Evolutionary conservation across 2,329 filamentous ascomycete genomes (phyloP).

Genomic region (Fusarium sp.): DNA sequence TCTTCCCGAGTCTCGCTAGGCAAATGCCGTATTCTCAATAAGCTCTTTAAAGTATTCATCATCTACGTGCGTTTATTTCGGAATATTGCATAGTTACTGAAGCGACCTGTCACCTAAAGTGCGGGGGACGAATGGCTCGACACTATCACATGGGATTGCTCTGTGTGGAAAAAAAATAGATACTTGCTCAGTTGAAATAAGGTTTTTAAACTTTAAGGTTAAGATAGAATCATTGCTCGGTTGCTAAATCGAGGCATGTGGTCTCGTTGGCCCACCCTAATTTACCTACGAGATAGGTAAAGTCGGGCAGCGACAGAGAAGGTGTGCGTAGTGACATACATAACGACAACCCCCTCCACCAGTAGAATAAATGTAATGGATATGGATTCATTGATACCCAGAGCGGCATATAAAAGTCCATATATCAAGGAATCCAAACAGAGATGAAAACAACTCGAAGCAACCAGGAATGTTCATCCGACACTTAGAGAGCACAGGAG

Average conservation of each 20-base stretch:
- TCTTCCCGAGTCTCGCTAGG: neutral
- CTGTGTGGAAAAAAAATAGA: neutral
- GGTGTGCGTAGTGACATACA: neutral
- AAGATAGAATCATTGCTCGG: neutral
- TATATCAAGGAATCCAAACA: neutral
- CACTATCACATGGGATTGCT: neutral
- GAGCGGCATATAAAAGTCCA: neutral
- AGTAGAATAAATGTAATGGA: neutral
- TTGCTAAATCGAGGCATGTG: neutral
- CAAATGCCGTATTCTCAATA: neutral
- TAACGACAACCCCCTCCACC: neutral
- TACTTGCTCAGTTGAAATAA: neutral
- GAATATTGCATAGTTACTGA: neutral
- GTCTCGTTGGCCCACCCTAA: neutral
- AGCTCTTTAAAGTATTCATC: neutral
- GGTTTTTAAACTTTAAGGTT: neutral
- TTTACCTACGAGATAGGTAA: neutral
- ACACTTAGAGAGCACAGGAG: neutral
- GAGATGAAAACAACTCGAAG: neutral
- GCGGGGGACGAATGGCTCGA: neutral
- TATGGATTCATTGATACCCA: neutral
- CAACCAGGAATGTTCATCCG: neutral
- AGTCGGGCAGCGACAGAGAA: neutral
- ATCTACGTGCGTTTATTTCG: neutral
- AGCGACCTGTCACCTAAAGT: neutral